Evolutionary conservation across 163 green algal species (phyloP).

Genomic region (Smithsoniella earleae): DNA sequence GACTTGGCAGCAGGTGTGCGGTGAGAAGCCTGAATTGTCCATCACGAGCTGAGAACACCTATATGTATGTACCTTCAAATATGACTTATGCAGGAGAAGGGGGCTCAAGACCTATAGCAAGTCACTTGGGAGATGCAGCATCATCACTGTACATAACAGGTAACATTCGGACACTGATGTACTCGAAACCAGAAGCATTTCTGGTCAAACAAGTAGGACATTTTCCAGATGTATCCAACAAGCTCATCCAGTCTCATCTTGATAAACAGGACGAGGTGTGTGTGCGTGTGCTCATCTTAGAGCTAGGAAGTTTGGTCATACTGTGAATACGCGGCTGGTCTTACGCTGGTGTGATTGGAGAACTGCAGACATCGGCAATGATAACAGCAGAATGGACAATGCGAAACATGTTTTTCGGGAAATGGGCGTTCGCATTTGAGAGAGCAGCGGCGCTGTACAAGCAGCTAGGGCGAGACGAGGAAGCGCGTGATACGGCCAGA

Average conservation of each 20-base stretch:
- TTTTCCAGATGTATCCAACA: conserved; percentile 17
- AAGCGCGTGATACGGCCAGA: conserved; percentile 4
- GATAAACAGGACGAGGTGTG: conserved; percentile 13
- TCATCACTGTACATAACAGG: background rate
- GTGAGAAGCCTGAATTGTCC: too few relatives aligned
- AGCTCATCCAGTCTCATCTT: conserved; percentile 5
- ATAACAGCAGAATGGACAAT: conserved; percentile 30
- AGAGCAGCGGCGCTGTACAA: background rate
- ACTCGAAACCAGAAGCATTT: conserved; percentile 23
- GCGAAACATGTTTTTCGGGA: conserved; percentile 26
- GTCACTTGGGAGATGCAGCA: background rate
- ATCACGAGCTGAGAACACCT: too few relatives aligned
- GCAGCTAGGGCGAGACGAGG: background rate
- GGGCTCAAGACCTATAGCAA: background rate
- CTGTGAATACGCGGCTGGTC: too few relatives aligned
- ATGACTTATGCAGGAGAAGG: conserved; percentile 20
- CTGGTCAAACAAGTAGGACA: conserved; percentile 28
- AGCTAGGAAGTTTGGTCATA: too few relatives aligned
- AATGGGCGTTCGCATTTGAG: conserved; percentile 21
- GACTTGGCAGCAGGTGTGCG: background rate
- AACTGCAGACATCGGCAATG: conserved; percentile 28
- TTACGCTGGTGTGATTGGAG: too few relatives aligned
- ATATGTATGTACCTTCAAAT: too few relatives aligned
- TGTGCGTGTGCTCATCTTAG: too few relatives aligned
- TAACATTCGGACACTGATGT: conserved; percentile 25